Evolutionary conservation across 352 stramenopile genomes (phyloP), one percentile per base, ranked within the genome.

Genomic region (Phytophthora uliginosa): DNA sequence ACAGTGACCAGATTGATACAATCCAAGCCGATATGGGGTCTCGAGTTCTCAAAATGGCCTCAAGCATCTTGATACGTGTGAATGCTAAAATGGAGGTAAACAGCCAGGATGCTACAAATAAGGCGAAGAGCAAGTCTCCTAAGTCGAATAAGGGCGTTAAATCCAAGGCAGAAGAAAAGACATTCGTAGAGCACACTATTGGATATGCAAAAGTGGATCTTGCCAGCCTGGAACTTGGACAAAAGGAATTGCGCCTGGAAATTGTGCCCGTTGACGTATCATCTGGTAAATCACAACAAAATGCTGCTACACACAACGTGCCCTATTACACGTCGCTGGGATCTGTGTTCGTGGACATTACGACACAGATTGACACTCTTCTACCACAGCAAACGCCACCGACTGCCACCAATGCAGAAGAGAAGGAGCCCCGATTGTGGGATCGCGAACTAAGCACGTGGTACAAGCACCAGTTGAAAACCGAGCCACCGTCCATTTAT

Each of bases 281-380:
- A 72, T 77, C 12, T 48, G 17, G 13, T 48, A 48, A 48, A 48
- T 9, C 40, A 20, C 12, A 9, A 20, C 40, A 48, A 18, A 20
- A 18, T 28, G 47, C n/a, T 53, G 8, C n/a, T 5, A 53, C 3
- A 10, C 9, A 53, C 10, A 58, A 36, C 17, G 53, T 77, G 0
- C 76, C 85, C 26, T 92, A 90, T 38, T 87, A 84, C 71, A 91
- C 85, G 26, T 87, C 75, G 56, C 70, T 86, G 24, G 86, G 86
- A 0, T 83, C 78, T 1, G 24, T 92, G 7, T 78, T 75, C 28
- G 15, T 89, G 7, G 66, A 78, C 4, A 62, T 92, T 7, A 62
- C 74, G 51, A 55, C 34, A 1, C 51, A 38, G 36, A 26, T 26
- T 60, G 22, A 31, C 20, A 22, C 34, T 45, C 28, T 13, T 55